Evolutionary conservation across 83 land plant genomes (phyloP).

Genomic region (Diphasiastrum complanatum): DNA sequence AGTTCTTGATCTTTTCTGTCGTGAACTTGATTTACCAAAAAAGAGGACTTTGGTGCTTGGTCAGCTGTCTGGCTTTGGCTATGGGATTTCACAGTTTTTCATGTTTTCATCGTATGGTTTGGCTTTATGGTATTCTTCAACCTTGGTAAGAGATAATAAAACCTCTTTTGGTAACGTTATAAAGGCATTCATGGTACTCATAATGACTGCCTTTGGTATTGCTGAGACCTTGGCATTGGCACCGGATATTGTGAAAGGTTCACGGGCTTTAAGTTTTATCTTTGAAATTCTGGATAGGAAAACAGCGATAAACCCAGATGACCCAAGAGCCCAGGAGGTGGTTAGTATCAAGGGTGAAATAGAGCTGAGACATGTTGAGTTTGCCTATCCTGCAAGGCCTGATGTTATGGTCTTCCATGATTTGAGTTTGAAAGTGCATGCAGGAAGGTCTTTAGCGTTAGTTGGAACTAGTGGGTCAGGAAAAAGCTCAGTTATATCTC

Average conservation of each 20-base stretch:
- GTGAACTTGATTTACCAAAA: slow-evolving; percentile 41
- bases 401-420: slow-evolving; percentile 42
- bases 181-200: slow-evolving; percentile 64
- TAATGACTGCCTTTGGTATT: slow-evolving; percentile 59
- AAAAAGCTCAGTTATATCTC: slow-evolving; percentile 66
- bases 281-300: slow-evolving; percentile 50
- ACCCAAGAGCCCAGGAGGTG: slow-evolving; percentile 35
- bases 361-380: slow-evolving; percentile 50
- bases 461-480: slow-evolving; percentile 85
- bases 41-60: slow-evolving; percentile 44
- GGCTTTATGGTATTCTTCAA: slow-evolving; percentile 65
- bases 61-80: slow-evolving; percentile 54
- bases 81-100: slow-evolving; percentile 51
- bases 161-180: slow-evolving; percentile 51
- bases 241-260: slow-evolving; percentile 59
- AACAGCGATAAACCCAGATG: slow-evolving; percentile 44
- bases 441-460: slow-evolving; percentile 62
- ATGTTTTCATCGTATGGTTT: slow-evolving; percentile 52
- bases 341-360: slow-evolving; percentile 40
- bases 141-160: slow-evolving; percentile 33
- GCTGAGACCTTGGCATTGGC: slow-evolving; percentile 66
- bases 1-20: slow-evolving; percentile 38
- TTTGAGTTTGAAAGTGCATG: slow-evolving; percentile 35
- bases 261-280: slow-evolving; percentile 46
- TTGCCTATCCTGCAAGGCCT: slow-evolving; percentile 58